Base-by-base conservation (phyloP, 2,329 filamentous ascomycete species). In the Paecilomyces variotii region DNA sequence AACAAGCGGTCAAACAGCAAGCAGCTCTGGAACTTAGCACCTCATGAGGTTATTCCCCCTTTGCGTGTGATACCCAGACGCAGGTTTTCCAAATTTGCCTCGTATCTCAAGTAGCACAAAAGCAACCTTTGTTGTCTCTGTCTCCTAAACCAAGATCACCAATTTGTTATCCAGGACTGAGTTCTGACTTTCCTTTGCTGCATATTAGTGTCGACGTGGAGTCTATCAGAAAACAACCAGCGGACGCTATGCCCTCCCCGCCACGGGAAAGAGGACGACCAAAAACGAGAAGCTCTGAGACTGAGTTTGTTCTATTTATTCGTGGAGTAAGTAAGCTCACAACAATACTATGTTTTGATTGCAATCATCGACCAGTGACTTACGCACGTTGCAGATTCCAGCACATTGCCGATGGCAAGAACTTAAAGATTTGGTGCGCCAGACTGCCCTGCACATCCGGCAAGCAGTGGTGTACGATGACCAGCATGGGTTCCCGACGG, bases 381-480 rank as follows among this genome's bases (percentile, higher is more conserved):
- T 14, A 45, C 59, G 54, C 55, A 10, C 53, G 58, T 34, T 12
- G 14, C 50, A 77, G 75, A 74, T 77, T 56, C 75, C 75, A 55
- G 65, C 72, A 10, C 74, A 76, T 59, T 76, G 75, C 58, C 74
- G 75, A 58, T 77, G 75, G 75, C 75, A 77, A 63, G 75, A 77
- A 63, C 62, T 77, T 49, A 77, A 77, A 57, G 75, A 77, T 58
- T 62, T 76, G n/a, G 72, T 77, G 19, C 75, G 75, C 24, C 74
- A 77, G 61, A 76, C 74, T 26, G 75, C 75, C 30, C 59, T 74
- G 50, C 75, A 77, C 61, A 76, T 77, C 57, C 73, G 74, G 34
- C 74, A 77, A 59, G 75, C 75, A 0, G 75, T 77, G 19, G 75
- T 77, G 24, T 77, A 76, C 56, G 75, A 77, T 64, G 75, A 77